Percentiles rank a stretch among this genome's conserved stretches.
phyloP scores from a whole-genome alignment of 2,329 filamentous ascomycete species.

The Verticillium isaacii region DNA sequence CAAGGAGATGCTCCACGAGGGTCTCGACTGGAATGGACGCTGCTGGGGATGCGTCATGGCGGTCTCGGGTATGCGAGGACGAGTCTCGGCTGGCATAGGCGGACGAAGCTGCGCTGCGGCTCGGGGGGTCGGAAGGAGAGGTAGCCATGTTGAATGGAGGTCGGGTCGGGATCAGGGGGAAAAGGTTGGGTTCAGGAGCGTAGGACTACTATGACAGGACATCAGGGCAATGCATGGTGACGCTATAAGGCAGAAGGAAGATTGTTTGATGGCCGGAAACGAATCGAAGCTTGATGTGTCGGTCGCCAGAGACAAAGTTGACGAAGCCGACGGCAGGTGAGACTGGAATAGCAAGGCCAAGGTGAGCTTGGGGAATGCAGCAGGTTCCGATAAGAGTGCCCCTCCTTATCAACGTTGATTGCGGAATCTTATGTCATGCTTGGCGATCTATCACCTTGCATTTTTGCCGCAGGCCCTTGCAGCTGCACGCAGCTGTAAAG shows the following conservation, averaged over 20 bases:
- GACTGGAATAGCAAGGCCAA: not conserved
- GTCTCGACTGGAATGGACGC: conserved; percentile 54
- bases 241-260: not conserved
- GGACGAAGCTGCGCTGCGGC: conserved; percentile 5
- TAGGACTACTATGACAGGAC: not conserved
- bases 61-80: not conserved
- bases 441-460: not conserved
- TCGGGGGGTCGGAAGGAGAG: conserved; percentile 14
- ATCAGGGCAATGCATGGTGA: not conserved
- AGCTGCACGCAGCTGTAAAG: not conserved
- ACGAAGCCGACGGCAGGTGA: not conserved
- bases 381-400: not conserved
- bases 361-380: not conserved
- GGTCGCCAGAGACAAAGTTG: not conserved
- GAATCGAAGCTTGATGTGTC: not conserved
- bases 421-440: not conserved
- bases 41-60: not conserved
- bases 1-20: conserved; percentile 78
- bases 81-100: not conserved
- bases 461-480: not conserved
- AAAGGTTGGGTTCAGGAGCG: not conserved
- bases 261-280: not conserved
- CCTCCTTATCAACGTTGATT: not conserved
- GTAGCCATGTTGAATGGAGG: not conserved
- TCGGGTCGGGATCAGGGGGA: not conserved